Percentiles rank a stretch among this genome's conserved stretches.
Conservation (phyloP, 179 eudicot genomes). For the Spinacia oleracea region DNA sequence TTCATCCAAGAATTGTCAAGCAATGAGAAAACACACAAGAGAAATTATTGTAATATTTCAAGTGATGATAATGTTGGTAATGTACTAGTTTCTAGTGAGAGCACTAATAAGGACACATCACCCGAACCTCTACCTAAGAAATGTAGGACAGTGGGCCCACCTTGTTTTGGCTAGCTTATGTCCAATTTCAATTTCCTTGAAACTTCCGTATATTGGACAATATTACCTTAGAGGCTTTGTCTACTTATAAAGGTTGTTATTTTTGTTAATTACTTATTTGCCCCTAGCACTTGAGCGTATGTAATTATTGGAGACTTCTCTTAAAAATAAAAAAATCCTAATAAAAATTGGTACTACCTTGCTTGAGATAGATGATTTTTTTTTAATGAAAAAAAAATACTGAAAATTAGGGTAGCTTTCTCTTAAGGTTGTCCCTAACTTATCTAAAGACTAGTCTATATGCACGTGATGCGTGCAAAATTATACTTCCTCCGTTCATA, state of each 20-base stretch:
- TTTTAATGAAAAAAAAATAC: too few species aligned
- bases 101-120: conserved; percentile 14
- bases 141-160: conserved; percentile 24
- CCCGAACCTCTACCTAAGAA: conserved; percentile 26
- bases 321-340: background rate
- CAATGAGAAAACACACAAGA: conserved; percentile 21
- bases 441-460: too few species aligned
- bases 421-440: too few species aligned
- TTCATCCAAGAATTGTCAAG: conserved; percentile 38
- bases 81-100: conserved; percentile 16
- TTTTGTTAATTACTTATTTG: background rate
- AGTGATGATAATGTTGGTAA: conserved; percentile 29
- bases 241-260: background rate
- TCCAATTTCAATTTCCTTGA: conserved; percentile 17
- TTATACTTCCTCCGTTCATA: too few species aligned
- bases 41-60: conserved; percentile 14
- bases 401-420: too few species aligned
- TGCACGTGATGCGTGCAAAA: too few species aligned
- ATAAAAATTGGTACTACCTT: background rate
- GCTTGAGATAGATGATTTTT: background rate
- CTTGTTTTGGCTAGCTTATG: conserved; percentile 8
- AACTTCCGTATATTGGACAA: conserved; percentile 12
- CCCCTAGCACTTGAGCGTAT: background rate
- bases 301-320: background rate
- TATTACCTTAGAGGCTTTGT: too few species aligned